Evolutionary conservation across 805 yeast species (phyloP).

Genomic region (Helenozyma rhizophorensis): DNA sequence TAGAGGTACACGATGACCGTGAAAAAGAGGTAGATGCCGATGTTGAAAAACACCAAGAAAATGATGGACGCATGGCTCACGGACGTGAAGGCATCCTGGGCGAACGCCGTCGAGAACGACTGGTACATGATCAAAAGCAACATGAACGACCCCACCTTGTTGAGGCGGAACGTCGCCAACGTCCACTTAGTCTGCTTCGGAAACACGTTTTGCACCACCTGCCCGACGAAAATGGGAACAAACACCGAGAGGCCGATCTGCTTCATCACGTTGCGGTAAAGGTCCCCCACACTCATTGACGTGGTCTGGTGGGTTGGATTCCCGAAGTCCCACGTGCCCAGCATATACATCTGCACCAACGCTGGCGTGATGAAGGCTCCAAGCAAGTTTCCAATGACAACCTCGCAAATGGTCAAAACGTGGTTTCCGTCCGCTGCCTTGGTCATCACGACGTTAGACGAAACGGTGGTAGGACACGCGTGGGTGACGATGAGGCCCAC

Average conservation of each 20-base stretch:
- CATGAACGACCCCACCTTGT: slow-evolving; percentile 77
- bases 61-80: slow-evolving; percentile 68
- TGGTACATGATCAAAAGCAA: slow-evolving; percentile 71
- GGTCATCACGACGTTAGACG: slow-evolving; percentile 92
- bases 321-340: slow-evolving; percentile 65
- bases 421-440: slow-evolving; percentile 81
- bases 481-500: slow-evolving; percentile 81
- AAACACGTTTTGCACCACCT: slow-evolving; percentile 65
- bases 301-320: slow-evolving; percentile 58
- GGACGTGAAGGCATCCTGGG: slow-evolving; percentile 70
- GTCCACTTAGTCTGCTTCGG: slow-evolving; percentile 64
- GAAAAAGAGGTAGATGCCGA: slow-evolving; percentile 75
- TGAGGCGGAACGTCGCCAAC: slow-evolving; percentile 51
- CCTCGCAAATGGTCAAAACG: slow-evolving; percentile 74
- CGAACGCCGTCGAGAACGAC: slow-evolving; percentile 83
- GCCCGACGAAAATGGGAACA: slow-evolving; percentile 86
- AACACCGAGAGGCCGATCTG: slow-evolving; percentile 82
- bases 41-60: slow-evolving; percentile 76
- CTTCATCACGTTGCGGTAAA: slow-evolving; percentile 77
- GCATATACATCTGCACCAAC: slow-evolving; percentile 63
- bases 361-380: slow-evolving; percentile 92
- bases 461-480: slow-evolving; percentile 87
- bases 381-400: slow-evolving; percentile 74
- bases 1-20: slow-evolving; percentile 56
- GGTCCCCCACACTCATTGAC: slow-evolving; percentile 42